Base-by-base conservation (phyloP, 2,329 filamentous ascomycete genomes). In the Penicillium sp. region DNA sequence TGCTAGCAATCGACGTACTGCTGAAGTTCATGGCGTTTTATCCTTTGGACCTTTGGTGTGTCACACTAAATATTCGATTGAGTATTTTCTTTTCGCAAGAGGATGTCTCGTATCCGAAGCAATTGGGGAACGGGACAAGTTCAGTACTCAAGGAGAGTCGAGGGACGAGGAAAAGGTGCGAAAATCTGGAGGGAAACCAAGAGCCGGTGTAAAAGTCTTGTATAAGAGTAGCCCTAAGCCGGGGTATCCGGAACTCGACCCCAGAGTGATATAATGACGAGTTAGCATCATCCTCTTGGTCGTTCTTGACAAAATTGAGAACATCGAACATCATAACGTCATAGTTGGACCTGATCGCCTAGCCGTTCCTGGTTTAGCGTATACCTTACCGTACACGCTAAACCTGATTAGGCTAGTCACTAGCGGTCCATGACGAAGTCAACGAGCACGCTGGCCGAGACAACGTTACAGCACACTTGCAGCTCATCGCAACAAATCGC, bases 371-470 rank as follows among this genome's bases (percentile, higher is more conserved):
- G 40, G 43, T 52, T 52, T 66, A 64, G 64, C 42, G 27, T 34
- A 7, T 39, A 57, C 53, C 49, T 35, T 52, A 53, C 46, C 38
- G 12, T 1, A 1, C 0, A 2, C 37, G 12, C 57, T 64, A 65
- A 31, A 2, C 62, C 51, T 3, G 0, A 58, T 55, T 7, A 2
- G 57, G 59, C 22, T 50, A 52, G 56, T 55, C 48, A 29, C 14
- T 29, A 11, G 34, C 35, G 38, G 55, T 62, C 60, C 63, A 67
- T 67, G 65, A 67, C 65, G 65, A 60, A 54, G 64, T 61, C 52
- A 58, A 53, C 44, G 47, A 58, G 49, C 46, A 7, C 22, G 22
- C 22, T 25, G 22, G 22, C 22, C 22, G 40, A 46, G 42, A 39
- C 49, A 54, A 65, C 64, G 64, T 67, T 68, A 56, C 65, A 66